Evolutionary conservation across 176 grass and related monocot species (phyloP), one percentile per base, ranked within the genome.

Genomic region (Oryza longistaminata): DNA sequence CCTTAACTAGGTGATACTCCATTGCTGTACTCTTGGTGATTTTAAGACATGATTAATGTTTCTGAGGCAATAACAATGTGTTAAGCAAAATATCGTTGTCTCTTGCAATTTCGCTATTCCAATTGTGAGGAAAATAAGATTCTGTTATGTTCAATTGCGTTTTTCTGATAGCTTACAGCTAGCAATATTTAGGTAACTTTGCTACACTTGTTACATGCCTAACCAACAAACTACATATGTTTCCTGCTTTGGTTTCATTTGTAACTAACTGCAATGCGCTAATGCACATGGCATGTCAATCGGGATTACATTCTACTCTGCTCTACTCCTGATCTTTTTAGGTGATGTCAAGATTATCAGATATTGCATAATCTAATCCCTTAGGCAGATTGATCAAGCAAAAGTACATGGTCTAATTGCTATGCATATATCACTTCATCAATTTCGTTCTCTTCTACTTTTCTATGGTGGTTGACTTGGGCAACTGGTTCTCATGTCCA

Each of bases 1-100:
- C 84, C 88, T 0, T 97, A 71, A 85, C 60, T 73, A 58, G 82
- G 75, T 78, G 7, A 75, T 73, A 37, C 5, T 37, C 35, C 35
- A 37, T 70, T 85, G 1, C 7, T 42, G 49, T 74, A 34, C 21
- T 24, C 3, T 33, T 60, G 1, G 6, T n/a, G 2, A 21, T 15
- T 39, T 80, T 9, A 29, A 45, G 21, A 26, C 0, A 16, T 77
- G n/a, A 6, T 68, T 33, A 34, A 0, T 37, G 16, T 24, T 72
- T 17, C 4, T 64, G 75, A 48, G 10, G 3, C 11, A 65, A 14
- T 58, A 48, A 34, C 39, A 26, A 29, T 44, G n/a, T 14, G 0
- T 74, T 40, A 10, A 74, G 60, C 14, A 66, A 80, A 72, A 44
- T 35, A 3, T 9, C 66, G 12, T 19, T 11, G 14, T 6, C 79